These are phyloP conservation scores for Helotiales sp. DNA, from an alignment of 2,329 filamentous ascomycete species.

Conservation along the genomic window DNA sequence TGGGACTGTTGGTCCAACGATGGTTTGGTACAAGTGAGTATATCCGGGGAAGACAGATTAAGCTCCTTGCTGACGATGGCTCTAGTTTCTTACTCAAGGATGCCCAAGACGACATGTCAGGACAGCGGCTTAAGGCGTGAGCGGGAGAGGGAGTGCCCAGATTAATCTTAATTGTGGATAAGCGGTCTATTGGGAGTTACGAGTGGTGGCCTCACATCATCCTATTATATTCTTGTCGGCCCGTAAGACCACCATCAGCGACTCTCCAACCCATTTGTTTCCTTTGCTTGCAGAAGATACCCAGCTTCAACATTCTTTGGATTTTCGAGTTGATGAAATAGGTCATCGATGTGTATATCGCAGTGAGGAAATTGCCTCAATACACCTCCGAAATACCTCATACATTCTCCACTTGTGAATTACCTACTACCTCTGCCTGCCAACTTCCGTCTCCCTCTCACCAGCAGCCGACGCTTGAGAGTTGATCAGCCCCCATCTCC, in stretches of 20 bases:
- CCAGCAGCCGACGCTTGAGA: no score
- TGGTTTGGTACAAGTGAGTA: slow-evolving; percentile 94
- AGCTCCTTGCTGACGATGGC: slow-evolving; percentile 14
- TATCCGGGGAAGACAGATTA: not conserved
- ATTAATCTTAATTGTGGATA: no score
- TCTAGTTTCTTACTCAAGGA: slow-evolving; percentile 85
- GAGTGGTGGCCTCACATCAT: not conserved
- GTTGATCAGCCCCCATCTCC: no score
- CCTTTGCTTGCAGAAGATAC: not conserved
- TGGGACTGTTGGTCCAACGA: slow-evolving; percentile 84
- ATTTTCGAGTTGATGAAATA: not conserved
- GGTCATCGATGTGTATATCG: no score
- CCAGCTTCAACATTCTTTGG: not conserved
- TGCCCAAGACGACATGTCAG: slow-evolving; percentile 79
- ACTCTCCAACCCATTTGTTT: not conserved
- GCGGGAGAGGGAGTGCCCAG: no score
- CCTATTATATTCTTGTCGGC: not conserved
- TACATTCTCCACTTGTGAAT: not conserved
- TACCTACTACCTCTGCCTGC: not conserved
- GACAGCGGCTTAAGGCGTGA: slow-evolving; percentile 72
- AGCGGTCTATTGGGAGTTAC: no score
- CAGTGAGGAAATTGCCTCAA: not conserved
- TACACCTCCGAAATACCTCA: not conserved
- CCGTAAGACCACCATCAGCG: not conserved
- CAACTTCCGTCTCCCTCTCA: no score